phyloP scores from a whole-genome alignment of 148 eudicot species.

The Silene uniflora region DNA sequence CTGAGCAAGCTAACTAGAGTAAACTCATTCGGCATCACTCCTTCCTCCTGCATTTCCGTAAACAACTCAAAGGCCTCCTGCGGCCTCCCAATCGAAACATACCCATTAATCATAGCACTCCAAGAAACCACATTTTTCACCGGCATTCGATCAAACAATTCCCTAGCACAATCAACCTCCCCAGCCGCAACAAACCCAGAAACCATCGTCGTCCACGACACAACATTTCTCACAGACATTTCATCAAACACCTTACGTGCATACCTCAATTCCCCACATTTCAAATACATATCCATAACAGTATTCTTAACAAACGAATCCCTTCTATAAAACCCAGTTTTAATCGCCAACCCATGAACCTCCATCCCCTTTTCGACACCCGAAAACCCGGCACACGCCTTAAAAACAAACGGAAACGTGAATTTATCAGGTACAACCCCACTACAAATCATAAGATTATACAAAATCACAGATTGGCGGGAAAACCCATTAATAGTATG shows the following conservation, averaged over 20 bases:
- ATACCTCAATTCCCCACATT: conserved; percentile 36
- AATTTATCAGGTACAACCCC: conserved; percentile 57
- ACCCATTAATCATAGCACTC: conserved; percentile 60
- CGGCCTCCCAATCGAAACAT: conserved; percentile 34
- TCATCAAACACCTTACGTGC: conserved; percentile 56
- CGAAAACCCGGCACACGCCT: conserved; percentile 40
- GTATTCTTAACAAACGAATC: conserved; percentile 52
- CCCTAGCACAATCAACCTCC: conserved; percentile 43
- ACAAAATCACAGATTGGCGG: conserved; percentile 32
- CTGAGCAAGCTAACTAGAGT: conserved; percentile 54
- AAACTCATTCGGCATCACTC: conserved; percentile 54
- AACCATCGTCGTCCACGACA: conserved; percentile 65
- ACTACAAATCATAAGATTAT: conserved; percentile 39
- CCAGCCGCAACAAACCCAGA: conserved; percentile 47
- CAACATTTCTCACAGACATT: conserved; percentile 54
- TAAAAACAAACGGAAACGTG: conserved; percentile 54
- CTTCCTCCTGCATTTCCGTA: conserved; percentile 42
- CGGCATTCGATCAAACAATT: conserved; percentile 51
- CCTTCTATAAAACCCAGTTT: conserved; percentile 35
- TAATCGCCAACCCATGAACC: conserved; percentile 48
- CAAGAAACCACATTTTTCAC: conserved; percentile 61
- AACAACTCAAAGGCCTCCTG: conserved; percentile 53
- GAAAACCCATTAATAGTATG: conserved; percentile 31
- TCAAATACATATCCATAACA: conserved; percentile 52
- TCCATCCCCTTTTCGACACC: conserved; percentile 42